Base-by-base conservation (phyloP, 352 stramenopile genomes). In the Pythium aphanidermatum region DNA sequence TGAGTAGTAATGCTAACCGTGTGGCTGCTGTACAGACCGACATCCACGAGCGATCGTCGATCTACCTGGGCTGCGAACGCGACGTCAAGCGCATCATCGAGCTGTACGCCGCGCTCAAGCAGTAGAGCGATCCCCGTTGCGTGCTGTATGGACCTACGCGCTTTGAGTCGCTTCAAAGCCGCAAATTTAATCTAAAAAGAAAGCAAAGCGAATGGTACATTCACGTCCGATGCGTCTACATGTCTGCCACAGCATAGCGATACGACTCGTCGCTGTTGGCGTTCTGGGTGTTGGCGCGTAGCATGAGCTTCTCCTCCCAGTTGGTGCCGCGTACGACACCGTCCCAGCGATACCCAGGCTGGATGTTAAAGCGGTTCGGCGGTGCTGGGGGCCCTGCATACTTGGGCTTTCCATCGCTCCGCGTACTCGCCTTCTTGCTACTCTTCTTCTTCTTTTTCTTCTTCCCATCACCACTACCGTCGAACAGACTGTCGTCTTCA, bases 261-360 rank as follows among this genome's bases (percentile, higher is more conserved):
- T 93, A 93, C 24, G 77, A 71, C 42, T 93, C 78, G 48, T 88
- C 78, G 38, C 60, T 82, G 1, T 60, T 45, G 4, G 81, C 81
- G 26, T 67, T 55, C 26, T 71, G 68, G 1, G 65, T 65, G 52
- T 90, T 93, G 50, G 80, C 63, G n/a, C 69, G 68, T 48, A 86
- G 71, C 60, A 98, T 70, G 0, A 98, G 65, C 60, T 92, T 95
- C 44, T 96, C 85, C 51, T 98, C 96, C 77, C 96, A 99, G 20
- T 87, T 92, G 46, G 96, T 98, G 23, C 96, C 88, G 13, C 96
- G 80, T 55, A 98, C 95, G 36, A 98, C 83, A 24, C 95, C 96
- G 65, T 99, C 96, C 96, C 96, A 99, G n/a, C 96, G 83, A 69
- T 99, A 99, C 17, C 96, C 96, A 20, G 96, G 96, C 21, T 60